A percentile compares a stretch with the other conserved stretches of the same genome.
These are phyloP conservation scores for Penicillium flavigenum DNA, from an alignment of 495 filamentous ascomycete genomes.

Conservation along the genomic window DNA sequence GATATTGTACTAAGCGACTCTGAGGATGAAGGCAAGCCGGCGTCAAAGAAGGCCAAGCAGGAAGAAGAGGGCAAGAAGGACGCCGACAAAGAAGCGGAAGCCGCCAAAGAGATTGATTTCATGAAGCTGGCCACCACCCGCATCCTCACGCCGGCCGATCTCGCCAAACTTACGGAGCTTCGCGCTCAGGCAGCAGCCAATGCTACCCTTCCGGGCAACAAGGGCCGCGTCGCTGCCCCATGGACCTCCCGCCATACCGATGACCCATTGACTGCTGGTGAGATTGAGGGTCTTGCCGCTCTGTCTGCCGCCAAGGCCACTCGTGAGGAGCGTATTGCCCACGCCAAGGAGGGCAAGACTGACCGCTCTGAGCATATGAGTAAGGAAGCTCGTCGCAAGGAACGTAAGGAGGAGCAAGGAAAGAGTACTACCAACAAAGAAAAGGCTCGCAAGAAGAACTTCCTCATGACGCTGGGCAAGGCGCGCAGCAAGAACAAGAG, in stretches of 20 bases:
- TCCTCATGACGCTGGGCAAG: slow-evolving; percentile 96
- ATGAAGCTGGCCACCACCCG: slow-evolving; percentile 78
- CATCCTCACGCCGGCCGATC: slow-evolving; percentile 88
- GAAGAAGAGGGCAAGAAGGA: slow-evolving; percentile 26
- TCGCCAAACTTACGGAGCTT: slow-evolving; percentile 88
- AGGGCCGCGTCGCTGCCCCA: slow-evolving; percentile 41
- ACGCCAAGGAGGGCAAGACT: slow-evolving; percentile 72
- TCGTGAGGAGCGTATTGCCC: slow-evolving; percentile 77
- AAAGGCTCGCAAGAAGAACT: slow-evolving; percentile 95
- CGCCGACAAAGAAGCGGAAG: slow-evolving; percentile 23
- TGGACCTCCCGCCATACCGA: slow-evolving; percentile 64
- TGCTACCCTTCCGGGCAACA: slow-evolving; percentile 51
- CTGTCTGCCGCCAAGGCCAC: slow-evolving; percentile 71
- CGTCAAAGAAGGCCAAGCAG: slow-evolving; percentile 58
- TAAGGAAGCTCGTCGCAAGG: slow-evolving; percentile 73
- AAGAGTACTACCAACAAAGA: slow-evolving; percentile 98
- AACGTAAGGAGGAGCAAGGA: slow-evolving; percentile 79
- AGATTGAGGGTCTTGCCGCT: slow-evolving; percentile 72
- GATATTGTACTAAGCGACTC: slow-evolving; percentile 75
- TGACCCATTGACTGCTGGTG: slow-evolving; percentile 79
- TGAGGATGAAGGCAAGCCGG: slow-evolving; percentile 63
- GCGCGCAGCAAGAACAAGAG: slow-evolving; percentile 90
- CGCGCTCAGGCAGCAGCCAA: slow-evolving; percentile 68
- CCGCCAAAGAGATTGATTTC: slow-evolving; percentile 40
- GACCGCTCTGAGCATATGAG: slow-evolving; percentile 67